Evolutionary conservation across 1,139 yeast species (phyloP), one percentile per base, ranked within the genome.

Genomic region (Torulaspora pretoriensis): DNA sequence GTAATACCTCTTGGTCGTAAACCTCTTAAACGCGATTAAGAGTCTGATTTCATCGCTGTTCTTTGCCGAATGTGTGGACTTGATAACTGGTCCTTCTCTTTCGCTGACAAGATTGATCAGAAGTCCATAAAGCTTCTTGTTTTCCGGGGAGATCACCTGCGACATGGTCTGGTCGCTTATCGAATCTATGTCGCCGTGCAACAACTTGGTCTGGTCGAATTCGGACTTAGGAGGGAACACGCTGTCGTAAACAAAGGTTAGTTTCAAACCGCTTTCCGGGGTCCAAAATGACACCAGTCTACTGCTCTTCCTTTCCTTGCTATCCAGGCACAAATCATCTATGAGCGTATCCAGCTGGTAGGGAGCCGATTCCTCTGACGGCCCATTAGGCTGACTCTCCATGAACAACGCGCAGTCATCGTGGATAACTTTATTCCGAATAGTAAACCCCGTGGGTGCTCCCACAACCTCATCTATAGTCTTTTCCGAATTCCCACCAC

Each of bases 31-130:
- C 44, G 96, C 98, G 63, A 92, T 85, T 42, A 92, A 80, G 52
- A 92, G 81, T 63, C 97, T 77, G 61, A 86, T 83, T 61, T 90
- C 97, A 47, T 77, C 75, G 12, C 83, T 73, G 54, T 84, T 83
- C 53, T 86, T 90, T 45, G 87, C 75, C 46, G 92, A 84, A 32
- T 56, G 56, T 61, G 82, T 83, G 62, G 88, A 86, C 68, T 83
- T 90, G 62, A 92, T 88, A 26, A 89, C 95, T 14, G 98, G 97
- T 47, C 97, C 97, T 46, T 90, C 83, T 53, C 92, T 81, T 48
- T 71, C 71, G 43, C 77, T 73, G n/a, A 83, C 92, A 59, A 82
- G 78, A 42, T 73, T 68, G 64, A 90, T 81, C 52, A 92, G 76
- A 43, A 80, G 80, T 46, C 84, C 77, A 68, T 90, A 92, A 43